These are phyloP conservation scores for Stylosanthes scabra DNA, from an alignment of 331 rosid genomes.

Conservation along the genomic window DNA sequence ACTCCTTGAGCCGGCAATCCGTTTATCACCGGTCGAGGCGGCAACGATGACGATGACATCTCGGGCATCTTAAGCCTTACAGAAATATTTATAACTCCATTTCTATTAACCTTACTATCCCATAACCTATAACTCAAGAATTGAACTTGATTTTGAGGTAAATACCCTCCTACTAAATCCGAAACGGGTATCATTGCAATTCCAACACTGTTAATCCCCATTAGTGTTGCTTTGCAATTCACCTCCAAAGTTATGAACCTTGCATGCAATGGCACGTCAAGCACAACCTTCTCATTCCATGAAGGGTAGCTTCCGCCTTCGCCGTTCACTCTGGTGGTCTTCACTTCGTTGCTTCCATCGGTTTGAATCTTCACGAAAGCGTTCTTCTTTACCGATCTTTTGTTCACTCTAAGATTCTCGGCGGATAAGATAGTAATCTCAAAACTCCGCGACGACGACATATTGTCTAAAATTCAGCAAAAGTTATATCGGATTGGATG, in stretches of 20 bases:
- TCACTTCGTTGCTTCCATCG: constrained; percentile 10
- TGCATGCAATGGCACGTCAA: constrained; percentile 29
- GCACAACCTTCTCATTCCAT: constrained; percentile 39
- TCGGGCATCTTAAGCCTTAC: constrained; percentile 47
- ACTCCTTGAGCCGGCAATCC: neutral
- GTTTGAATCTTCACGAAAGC: constrained; percentile 25
- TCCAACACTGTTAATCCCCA: constrained; percentile 44
- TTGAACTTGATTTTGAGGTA: constrained; percentile 57
- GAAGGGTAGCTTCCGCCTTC: constrained; percentile 13
- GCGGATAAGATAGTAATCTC: constrained; percentile 35
- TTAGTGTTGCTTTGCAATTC: constrained; percentile 42
- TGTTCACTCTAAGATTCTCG: constrained; percentile 18
- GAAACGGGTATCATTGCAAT: constrained; percentile 54
- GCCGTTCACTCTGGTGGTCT: constrained; percentile 4
- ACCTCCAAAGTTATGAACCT: constrained; percentile 49
- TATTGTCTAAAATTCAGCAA: no score
- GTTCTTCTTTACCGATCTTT: constrained; percentile 4
- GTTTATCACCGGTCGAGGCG: no score
- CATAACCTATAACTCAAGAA: constrained; percentile 72
- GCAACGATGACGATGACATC: no score
- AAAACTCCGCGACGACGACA: no score
- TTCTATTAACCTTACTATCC: constrained; percentile 48
- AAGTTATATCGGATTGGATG: no score
- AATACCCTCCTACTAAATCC: constrained; percentile 52
- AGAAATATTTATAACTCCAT: constrained; percentile 69